Conservation (phyloP, 345 rosid genomes). For the Populus ilicifolia region DNA sequence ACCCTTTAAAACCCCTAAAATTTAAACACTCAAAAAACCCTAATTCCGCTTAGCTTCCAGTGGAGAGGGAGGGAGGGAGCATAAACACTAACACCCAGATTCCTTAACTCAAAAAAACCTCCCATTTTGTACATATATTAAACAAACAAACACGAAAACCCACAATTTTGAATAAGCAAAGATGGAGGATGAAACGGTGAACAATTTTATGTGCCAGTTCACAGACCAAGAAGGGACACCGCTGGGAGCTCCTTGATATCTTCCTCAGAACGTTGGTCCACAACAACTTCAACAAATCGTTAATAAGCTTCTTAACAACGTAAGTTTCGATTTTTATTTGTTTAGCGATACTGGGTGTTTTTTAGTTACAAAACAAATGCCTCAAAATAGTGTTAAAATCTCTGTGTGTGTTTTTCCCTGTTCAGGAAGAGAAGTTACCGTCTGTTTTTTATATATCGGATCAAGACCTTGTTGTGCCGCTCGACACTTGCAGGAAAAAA, state of each 20-base stretch:
- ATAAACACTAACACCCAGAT: background rate
- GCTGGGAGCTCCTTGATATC: constrained; percentile 67
- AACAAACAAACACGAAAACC: background rate
- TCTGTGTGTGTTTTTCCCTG: background rate
- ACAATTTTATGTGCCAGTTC: constrained; percentile 67
- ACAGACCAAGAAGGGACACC: constrained; percentile 73
- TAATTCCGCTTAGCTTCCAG: background rate
- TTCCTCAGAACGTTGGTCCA: constrained; percentile 80
- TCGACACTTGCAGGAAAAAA: constrained; percentile 77
- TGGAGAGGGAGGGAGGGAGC: background rate
- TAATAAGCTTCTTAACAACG: constrained; percentile 71
- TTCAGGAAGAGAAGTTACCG: constrained; percentile 85
- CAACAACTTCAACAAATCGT: constrained; percentile 47
- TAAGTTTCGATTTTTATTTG: constrained; percentile 15
- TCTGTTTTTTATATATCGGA: constrained; percentile 78
- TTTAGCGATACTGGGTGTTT: background rate
- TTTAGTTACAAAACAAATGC: background rate
- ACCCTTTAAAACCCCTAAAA: too few relatives aligned
- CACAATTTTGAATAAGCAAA: background rate
- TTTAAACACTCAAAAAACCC: background rate
- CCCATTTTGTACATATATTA: background rate
- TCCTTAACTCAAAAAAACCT: background rate
- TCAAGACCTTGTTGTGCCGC: constrained; percentile 77
- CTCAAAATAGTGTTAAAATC: background rate
- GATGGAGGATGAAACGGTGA: constrained; percentile 27